A percentile compares a stretch with the other conserved stretches of the same genome.
Conservation (phyloP, 2,329 filamentous ascomycete species). For the Trichoderma sp. region DNA sequence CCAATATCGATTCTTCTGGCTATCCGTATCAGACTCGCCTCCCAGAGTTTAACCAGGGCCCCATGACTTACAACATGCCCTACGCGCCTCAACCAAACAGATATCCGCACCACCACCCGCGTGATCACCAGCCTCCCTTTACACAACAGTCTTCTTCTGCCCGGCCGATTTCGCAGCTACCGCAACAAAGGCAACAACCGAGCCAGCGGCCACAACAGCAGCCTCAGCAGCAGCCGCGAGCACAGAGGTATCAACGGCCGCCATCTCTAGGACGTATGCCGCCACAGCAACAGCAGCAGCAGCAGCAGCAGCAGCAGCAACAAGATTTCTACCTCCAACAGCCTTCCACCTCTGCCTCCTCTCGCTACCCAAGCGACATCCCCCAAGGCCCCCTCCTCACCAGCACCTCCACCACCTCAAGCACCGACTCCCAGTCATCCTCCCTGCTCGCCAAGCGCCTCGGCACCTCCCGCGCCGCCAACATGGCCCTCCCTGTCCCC, state of each 20-base stretch:
- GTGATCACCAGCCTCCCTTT: slow-evolving; percentile 24
- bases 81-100: slow-evolving; percentile 18
- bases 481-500: slow-evolving; percentile 46
- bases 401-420: slow-evolving; percentile 35
- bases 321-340: slow-evolving; percentile 28
- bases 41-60: slow-evolving; percentile 3
- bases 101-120: slow-evolving; percentile 22
- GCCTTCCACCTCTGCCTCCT: slow-evolving; percentile 20
- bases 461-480: slow-evolving; percentile 53
- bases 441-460: slow-evolving; percentile 58
- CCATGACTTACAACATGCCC: slow-evolving; percentile 15
- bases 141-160: slow-evolving; percentile 24
- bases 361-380: slow-evolving; percentile 23
- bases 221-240: slow-evolving; percentile 30
- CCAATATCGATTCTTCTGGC: slow-evolving; percentile 31
- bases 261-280: slow-evolving; percentile 23
- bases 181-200: slow-evolving; percentile 30
- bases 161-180: slow-evolving; percentile 24
- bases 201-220: slow-evolving; percentile 32
- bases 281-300: slow-evolving; percentile 32
- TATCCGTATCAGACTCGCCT: slow-evolving; percentile 29
- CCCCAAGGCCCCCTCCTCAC: slow-evolving; percentile 25
- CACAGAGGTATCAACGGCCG: slow-evolving; percentile 12
- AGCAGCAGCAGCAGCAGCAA: slow-evolving; percentile 32
- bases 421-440: slow-evolving; percentile 47